Conservation (phyloP, 2,329 filamentous ascomycete species). For the Fusarium piperis region DNA sequence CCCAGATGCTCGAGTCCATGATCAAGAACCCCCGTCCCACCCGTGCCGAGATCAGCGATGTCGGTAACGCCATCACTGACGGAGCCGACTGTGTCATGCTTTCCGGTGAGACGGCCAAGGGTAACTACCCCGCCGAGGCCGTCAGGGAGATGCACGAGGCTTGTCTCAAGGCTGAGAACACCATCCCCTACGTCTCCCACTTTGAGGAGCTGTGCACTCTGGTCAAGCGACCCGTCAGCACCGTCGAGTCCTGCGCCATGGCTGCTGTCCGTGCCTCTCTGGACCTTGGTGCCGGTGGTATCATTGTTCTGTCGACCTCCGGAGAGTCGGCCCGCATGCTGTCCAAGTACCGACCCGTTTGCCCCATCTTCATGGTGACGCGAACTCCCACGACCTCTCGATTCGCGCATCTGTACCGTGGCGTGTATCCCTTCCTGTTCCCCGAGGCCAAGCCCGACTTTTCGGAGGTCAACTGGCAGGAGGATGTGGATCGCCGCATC, state of each 20-base stretch:
- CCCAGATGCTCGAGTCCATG: conserved; percentile 99
- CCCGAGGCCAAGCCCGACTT: conserved; percentile 95
- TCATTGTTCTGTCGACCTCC: conserved; percentile 95
- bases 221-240: conserved; percentile 83
- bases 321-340: conserved; percentile 94
- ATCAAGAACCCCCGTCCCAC: conserved; percentile 99
- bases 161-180: conserved; percentile 95
- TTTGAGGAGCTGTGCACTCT: conserved; percentile 94
- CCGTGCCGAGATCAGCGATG: conserved; percentile 97
- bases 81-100: conserved; percentile 99
- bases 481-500: conserved; percentile 96
- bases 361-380: conserved; percentile 99
- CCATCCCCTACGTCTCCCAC: conserved; percentile 94
- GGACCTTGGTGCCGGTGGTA: conserved; percentile 95
- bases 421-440: conserved; percentile 98
- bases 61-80: conserved; percentile 97
- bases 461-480: conserved; percentile 92
- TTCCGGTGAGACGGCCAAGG: conserved; percentile 99
- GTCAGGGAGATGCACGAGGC: conserved; percentile 99
- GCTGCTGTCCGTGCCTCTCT: conserved; percentile 94
- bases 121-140: conserved; percentile 89
- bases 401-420: conserved; percentile 95
- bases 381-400: conserved; percentile 84
- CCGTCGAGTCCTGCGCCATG: conserved; percentile 95
- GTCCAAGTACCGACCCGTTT: conserved; percentile 98